Evolutionary conservation across 345 rosid genomes (phyloP), one percentile per base, ranked within the genome.

Genomic region (Hevea brasiliensis): DNA sequence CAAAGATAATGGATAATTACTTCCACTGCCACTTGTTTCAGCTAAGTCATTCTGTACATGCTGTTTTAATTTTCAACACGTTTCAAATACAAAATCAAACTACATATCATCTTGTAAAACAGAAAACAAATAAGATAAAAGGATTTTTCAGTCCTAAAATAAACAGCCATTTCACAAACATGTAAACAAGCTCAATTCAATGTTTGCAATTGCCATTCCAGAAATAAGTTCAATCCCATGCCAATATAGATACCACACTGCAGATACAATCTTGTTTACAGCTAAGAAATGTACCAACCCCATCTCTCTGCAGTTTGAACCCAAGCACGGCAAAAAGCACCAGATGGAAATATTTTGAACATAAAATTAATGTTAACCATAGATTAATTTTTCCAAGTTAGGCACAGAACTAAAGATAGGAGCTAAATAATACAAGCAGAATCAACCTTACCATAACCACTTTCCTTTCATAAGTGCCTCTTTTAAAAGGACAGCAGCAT

Each of bases 391-490:
- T 55, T 55, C 41, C 44, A 26, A 54, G 13, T 24, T 55, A 40
- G 40, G 23, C 35, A 7, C 15, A 26, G 10, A 35, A 50, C 12
- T 63, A 61, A 24, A 61, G 12, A 42, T 32, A n/a, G 53, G 1
- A 61, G 14, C 12, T 26, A 42, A 13, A 55, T 7, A 48, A 24
- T 29, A 32, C 17, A 50, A 23, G 35, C 64, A 48, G 23, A 68
- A 60, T 61, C 62, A 71, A 72, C 71, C 87, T 79, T 82, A 94
- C 98, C 98, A 94, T 79, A 90, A 79, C 93, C 95, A 94, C 75
- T 90, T 92, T 77, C 98, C 98, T 85, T 82, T 80, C 56, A 61
- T 75, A 58, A 94, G 89, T 37, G 93, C 91, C 77, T 90, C 98
- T 75, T 88, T 85, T 54, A 94, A 71, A 81, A 79, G 85, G 77